These are phyloP conservation scores for Saccharomyces jurei DNA, from an alignment of 805 yeast genomes.

Conservation along the genomic window DNA sequence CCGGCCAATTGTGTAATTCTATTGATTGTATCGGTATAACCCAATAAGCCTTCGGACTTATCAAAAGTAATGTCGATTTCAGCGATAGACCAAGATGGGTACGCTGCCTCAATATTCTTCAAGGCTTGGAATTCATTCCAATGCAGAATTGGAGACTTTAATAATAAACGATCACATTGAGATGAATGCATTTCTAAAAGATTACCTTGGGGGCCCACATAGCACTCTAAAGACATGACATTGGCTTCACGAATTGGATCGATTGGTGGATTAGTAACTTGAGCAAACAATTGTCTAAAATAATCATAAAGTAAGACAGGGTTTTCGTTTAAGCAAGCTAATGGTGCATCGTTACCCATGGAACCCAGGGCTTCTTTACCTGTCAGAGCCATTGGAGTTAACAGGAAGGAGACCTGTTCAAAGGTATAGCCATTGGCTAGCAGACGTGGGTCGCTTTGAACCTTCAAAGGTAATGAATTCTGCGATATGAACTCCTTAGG, in stretches of 20 bases:
- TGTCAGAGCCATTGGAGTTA: slow-evolving; percentile 88
- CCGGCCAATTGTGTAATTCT: slow-evolving; percentile 82
- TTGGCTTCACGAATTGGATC: slow-evolving; percentile 95
- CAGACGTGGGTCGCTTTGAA: slow-evolving; percentile 76
- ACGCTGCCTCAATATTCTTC: slow-evolving; percentile 59
- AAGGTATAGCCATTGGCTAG: slow-evolving; percentile 88
- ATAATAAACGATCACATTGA: slow-evolving; percentile 82
- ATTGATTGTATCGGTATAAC: slow-evolving; percentile 79
- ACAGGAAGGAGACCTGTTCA: slow-evolving; percentile 75
- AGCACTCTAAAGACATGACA: slow-evolving; percentile 95
- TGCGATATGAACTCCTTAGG: not conserved
- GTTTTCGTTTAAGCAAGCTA: slow-evolving; percentile 90
- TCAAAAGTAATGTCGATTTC: slow-evolving; percentile 83
- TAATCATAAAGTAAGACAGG: slow-evolving; percentile 87
- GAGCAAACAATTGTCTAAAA: slow-evolving; percentile 94
- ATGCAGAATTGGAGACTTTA: slow-evolving; percentile 76
- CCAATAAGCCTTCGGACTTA: slow-evolving; percentile 73
- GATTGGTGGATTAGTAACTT: slow-evolving; percentile 97
- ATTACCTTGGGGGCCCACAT: slow-evolving; percentile 95
- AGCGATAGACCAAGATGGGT: slow-evolving; percentile 80
- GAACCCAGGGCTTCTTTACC: slow-evolving; percentile 96
- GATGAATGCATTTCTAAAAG: slow-evolving; percentile 83
- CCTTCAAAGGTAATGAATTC: slow-evolving; percentile 30
- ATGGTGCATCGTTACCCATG: slow-evolving; percentile 96
- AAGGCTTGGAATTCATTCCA: slow-evolving; percentile 69